These are phyloP conservation scores for Alternaria hordeiaustralica DNA, from an alignment of 2,329 filamentous ascomycete genomes.

Conservation along the genomic window DNA sequence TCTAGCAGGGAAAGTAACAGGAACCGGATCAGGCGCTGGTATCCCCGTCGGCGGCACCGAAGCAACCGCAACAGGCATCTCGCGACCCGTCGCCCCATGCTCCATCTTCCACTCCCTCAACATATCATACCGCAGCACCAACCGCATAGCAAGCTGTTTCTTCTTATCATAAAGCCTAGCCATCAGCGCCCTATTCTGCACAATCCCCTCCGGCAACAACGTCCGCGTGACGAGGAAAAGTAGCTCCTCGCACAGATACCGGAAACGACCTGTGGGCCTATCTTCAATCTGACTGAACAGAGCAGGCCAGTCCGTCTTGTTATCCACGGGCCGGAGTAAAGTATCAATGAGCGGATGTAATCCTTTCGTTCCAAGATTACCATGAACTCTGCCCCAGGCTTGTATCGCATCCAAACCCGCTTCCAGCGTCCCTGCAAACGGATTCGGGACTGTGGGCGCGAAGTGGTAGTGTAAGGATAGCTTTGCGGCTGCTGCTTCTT, in stretches of 20 bases:
- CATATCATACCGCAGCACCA: conserved; percentile 40
- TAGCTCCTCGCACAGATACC: conserved; percentile 23
- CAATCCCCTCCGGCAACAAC: conserved; percentile 36
- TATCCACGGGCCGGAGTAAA: conserved; percentile 10
- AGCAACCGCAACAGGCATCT: conserved; percentile 15
- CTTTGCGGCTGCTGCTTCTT: neutral
- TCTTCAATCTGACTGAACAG: neutral
- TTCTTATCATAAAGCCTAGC: conserved; percentile 23
- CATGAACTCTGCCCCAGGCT: conserved; percentile 3
- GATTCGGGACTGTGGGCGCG: conserved; percentile 28
- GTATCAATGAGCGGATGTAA: conserved; percentile 3
- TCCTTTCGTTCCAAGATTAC: neutral
- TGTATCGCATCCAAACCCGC: conserved; percentile 32
- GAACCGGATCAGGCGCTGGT: neutral
- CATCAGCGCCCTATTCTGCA: conserved; percentile 29
- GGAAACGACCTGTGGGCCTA: accelerated
- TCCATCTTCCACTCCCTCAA: conserved; percentile 27
- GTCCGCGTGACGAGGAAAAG: conserved; percentile 33
- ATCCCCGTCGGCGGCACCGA: neutral
- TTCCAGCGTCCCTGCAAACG: conserved; percentile 31
- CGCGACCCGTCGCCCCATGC: neutral
- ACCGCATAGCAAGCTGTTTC: conserved; percentile 24
- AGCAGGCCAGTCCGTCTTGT: conserved; percentile 19
- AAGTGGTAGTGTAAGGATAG: conserved; percentile 19
- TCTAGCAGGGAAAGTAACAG: neutral